A percentile compares a stretch with the other conserved stretches of the same genome.
phyloP scores from a whole-genome alignment of 2,329 filamentous ascomycete genomes.

The Cytospora chrysosperma region DNA sequence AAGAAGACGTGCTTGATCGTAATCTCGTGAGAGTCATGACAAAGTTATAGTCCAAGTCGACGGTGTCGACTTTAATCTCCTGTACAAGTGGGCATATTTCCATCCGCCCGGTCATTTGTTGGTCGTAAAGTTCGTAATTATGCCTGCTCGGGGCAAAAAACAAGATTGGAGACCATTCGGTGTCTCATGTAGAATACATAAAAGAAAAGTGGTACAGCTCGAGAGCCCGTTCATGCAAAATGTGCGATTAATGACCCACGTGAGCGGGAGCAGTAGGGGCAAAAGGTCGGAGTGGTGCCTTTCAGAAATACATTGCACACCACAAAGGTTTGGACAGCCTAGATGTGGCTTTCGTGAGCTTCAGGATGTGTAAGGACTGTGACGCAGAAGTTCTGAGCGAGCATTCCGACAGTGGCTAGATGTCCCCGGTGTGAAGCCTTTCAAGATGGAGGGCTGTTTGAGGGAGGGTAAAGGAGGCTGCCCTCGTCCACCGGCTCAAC shows the following conservation, averaged over 20 bases:
- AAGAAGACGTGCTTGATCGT: background rate
- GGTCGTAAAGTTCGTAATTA: background rate
- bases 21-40: background rate
- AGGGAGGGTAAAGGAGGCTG: conserved; percentile 15
- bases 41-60: background rate
- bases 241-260: background rate
- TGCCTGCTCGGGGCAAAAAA: background rate
- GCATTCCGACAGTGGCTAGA: background rate
- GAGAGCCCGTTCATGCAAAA: background rate
- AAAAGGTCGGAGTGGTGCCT: background rate
- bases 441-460: no score
- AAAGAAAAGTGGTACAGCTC: background rate
- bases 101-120: background rate
- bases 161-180: background rate
- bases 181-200: background rate
- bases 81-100: background rate
- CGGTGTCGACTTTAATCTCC: background rate
- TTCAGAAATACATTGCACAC: background rate
- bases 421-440: background rate
- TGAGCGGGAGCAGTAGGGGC: background rate
- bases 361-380: background rate
- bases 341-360: background rate
- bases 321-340: background rate
- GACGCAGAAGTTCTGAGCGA: background rate
- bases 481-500: conserved; percentile 16